Evolutionary conservation across 306 rosid species (phyloP), one percentile per base, ranked within the genome.

Genomic region (Mimosa pudica): DNA sequence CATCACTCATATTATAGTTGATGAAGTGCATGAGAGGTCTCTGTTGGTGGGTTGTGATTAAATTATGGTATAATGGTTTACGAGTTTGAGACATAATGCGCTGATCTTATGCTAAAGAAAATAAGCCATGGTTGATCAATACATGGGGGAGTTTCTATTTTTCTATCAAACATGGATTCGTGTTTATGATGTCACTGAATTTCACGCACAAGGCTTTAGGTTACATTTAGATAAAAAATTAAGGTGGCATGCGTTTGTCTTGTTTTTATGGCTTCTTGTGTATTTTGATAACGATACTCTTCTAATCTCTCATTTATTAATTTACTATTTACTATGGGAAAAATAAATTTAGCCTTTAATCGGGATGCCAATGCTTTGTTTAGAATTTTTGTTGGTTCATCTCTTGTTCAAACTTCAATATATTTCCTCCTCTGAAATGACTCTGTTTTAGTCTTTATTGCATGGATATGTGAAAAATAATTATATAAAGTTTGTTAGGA

Each of bases 1-100:
- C 77, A 74, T 94, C 76, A 91, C 95, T 33, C 98, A 94, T 85
- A 82, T 94, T 83, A 87, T 94, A 71, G 97, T 94, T 71, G 98
- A 94, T 89, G 98, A 94, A 88, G 98, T 94, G 71, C 98, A 94
- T 77, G 98, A 94, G 86, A 89, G 98, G 79, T 92, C 98, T 79
- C 86, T 94, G 46, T 85, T 94, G 97, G 98, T 93, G 71, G 89
- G 98, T 85, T 57, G 20, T 16, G 57, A 73, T 66, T 55, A 55
- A 45, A 45, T 20, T 20, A 14, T 10, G 63, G 61, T 83, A 60
- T 57, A 71, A 78, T 79, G 63, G 49, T 81, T 79, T 71, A 10
- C 35, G 17, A 35, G 44, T 35, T 13, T 35, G 20, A 44, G 62
- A 47, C 30, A 57, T 61, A 38, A 16, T 54, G 42, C 62, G 7